These are phyloP conservation scores for Claviceps sp. DNA, from an alignment of 2,329 filamentous ascomycete species.

Conservation along the genomic window DNA sequence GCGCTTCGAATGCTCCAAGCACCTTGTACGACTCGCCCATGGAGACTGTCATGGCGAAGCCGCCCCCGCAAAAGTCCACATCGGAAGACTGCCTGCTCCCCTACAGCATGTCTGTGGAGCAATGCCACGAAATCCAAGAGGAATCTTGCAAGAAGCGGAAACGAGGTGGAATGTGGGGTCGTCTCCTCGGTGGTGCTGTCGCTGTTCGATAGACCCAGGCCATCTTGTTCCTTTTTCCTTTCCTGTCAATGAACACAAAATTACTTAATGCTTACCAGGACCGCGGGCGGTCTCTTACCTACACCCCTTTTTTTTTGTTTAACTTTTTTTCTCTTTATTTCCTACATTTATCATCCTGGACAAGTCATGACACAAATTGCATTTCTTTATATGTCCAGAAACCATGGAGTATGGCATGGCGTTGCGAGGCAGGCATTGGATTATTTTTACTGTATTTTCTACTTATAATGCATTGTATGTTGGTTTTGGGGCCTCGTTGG, in stretches of 20 bases:
- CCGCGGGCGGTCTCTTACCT: neutral
- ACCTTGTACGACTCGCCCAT: slow-evolving; percentile 38
- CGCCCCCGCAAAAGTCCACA: slow-evolving; percentile 11
- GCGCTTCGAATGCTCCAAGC: slow-evolving; percentile 15
- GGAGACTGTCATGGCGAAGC: slow-evolving; percentile 29
- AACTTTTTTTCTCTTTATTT: neutral
- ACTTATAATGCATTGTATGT: too few relatives aligned
- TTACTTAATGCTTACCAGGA: neutral
- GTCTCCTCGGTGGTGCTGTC: slow-evolving; percentile 35
- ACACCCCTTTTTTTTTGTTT: neutral
- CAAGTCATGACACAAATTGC: neutral
- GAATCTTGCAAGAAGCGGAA: slow-evolving; percentile 34
- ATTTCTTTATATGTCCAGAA: neutral
- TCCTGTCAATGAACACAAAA: neutral
- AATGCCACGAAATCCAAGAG: slow-evolving; percentile 37
- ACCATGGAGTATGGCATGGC: neutral
- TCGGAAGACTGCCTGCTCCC: slow-evolving; percentile 28
- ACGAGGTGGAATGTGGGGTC: slow-evolving; percentile 36
- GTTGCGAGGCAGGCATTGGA: neutral
- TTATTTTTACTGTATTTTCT: too few relatives aligned
- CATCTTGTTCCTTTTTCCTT: neutral
- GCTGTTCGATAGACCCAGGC: slow-evolving; percentile 19
- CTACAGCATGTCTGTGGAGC: slow-evolving; percentile 41
- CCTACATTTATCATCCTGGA: neutral
- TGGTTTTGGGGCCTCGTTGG: too few relatives aligned